phyloP scores from a whole-genome alignment of 257 asterid genomes.

The Voacanga thouarsii region DNA sequence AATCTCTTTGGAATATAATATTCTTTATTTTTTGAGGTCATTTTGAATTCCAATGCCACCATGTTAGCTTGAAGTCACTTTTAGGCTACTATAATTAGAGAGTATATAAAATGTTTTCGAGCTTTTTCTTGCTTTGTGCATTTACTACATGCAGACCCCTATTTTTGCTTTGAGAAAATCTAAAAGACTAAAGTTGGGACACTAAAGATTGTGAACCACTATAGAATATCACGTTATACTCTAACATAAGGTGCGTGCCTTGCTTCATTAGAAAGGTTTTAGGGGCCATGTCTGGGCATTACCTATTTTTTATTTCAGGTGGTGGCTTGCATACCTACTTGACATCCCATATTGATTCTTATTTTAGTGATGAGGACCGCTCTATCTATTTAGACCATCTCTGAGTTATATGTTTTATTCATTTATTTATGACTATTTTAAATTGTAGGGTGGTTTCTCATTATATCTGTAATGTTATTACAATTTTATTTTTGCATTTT shows the following conservation, averaged over 20 bases:
- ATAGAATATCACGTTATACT: conserved; percentile 23
- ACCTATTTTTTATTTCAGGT: conserved; percentile 3
- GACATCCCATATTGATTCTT: conserved; percentile 45
- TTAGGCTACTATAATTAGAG: conserved; percentile 17
- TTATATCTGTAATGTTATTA: neutral
- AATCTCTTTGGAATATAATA: no score
- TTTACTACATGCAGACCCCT: conserved; percentile 27
- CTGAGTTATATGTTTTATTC: neutral
- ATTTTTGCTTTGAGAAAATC: conserved; percentile 33
- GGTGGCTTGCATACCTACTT: conserved; percentile 50
- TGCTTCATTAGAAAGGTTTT: conserved; percentile 17
- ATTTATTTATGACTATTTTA: neutral
- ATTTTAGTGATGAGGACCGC: conserved; percentile 49
- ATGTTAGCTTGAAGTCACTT: conserved; percentile 33
- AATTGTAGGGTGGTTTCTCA: neutral
- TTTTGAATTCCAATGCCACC: conserved; percentile 25
- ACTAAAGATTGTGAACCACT: conserved; percentile 27
- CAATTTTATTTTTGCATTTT: neutral
- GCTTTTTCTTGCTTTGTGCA: conserved; percentile 24
- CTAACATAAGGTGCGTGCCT: conserved; percentile 4
- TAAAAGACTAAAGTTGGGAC: conserved; percentile 19
- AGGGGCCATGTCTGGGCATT: conserved; percentile 17
- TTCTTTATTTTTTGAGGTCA: conserved; percentile 12
- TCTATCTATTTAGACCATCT: conserved; percentile 43
- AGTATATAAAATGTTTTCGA: conserved; percentile 26